phyloP scores from a whole-genome alignment of 306 rosid species.

The Clitoria ternatea region DNA sequence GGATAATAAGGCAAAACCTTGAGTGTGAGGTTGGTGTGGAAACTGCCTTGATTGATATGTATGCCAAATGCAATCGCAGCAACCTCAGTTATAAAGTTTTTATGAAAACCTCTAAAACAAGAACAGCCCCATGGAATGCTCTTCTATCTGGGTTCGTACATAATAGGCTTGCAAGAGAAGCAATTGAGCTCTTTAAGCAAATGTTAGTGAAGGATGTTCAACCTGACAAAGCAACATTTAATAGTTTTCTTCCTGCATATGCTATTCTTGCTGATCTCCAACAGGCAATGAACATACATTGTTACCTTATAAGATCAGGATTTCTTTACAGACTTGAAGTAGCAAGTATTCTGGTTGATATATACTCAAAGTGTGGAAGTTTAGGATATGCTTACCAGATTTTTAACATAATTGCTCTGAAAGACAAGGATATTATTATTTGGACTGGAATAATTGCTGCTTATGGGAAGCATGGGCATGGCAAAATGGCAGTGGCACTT shows the following conservation, averaged over 20 bases:
- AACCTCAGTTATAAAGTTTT: slow-evolving; percentile 51
- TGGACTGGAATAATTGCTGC: slow-evolving; percentile 78
- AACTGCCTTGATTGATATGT: slow-evolving; percentile 85
- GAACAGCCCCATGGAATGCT: slow-evolving; percentile 82
- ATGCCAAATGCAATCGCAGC: slow-evolving; percentile 45
- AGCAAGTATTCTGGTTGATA: slow-evolving; percentile 67
- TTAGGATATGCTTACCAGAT: slow-evolving; percentile 55
- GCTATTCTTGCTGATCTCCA: slow-evolving; percentile 63
- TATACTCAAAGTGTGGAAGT: slow-evolving; percentile 72
- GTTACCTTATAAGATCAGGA: slow-evolving; percentile 59
- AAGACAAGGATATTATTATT: slow-evolving; percentile 56
- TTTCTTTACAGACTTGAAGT: slow-evolving; percentile 58
- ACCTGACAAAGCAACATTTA: slow-evolving; percentile 62
- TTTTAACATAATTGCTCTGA: slow-evolving; percentile 47
- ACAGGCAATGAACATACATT: slow-evolving; percentile 68
- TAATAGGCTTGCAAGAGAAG: slow-evolving; percentile 60
- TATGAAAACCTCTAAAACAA: slow-evolving; percentile 50
- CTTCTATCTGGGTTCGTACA: slow-evolving; percentile 61
- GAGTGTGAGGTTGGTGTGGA: slow-evolving; percentile 68
- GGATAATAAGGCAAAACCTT: slow-evolving; percentile 67
- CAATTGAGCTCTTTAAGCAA: slow-evolving; percentile 54
- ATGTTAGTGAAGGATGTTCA: slow-evolving; percentile 56
- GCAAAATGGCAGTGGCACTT: slow-evolving; percentile 63
- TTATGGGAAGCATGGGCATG: slow-evolving; percentile 76
- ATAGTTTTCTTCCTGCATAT: slow-evolving; percentile 76